Conservation (phyloP, 768 basidiomycete species). For the Pleurotus sapidus region DNA sequence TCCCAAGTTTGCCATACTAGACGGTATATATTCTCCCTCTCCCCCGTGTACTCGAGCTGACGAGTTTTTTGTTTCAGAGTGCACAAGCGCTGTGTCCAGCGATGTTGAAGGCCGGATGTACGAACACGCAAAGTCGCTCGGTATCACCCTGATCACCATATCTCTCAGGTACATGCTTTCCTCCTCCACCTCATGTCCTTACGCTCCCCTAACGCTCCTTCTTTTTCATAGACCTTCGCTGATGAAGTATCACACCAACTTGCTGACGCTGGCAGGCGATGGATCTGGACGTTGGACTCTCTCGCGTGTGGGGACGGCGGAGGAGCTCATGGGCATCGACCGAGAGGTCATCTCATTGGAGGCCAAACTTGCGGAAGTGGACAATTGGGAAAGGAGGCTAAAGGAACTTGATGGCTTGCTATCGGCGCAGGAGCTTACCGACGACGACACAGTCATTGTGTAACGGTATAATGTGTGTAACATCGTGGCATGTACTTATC, state of each 20-base stretch:
- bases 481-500: too few species aligned
- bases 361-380: conserved; percentile 65
- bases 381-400: conserved; percentile 68
- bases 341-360: conserved; percentile 71
- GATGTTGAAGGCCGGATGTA: conserved; percentile 98
- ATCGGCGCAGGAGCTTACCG: conserved; percentile 34
- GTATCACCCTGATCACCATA: conserved; percentile 91
- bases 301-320: conserved; percentile 65
- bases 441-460: background rate
- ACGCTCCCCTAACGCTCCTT: background rate
- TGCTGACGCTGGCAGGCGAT: conserved; percentile 78
- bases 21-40: conserved; percentile 45
- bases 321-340: conserved; percentile 73
- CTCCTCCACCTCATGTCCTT: background rate
- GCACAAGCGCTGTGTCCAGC: conserved; percentile 92
- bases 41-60: background rate
- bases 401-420: conserved; percentile 60
- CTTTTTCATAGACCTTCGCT: conserved; percentile 62
- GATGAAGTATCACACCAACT: conserved; percentile 84
- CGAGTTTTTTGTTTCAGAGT: conserved; percentile 53
- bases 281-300: conserved; percentile 71
- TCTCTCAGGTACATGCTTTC: conserved; percentile 63
- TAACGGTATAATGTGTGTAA: background rate
- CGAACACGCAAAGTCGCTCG: conserved; percentile 83
- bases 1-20: conserved; percentile 81